Conservation (phyloP, 345 rosid genomes). For the Eucalyptus erythrocorys region DNA sequence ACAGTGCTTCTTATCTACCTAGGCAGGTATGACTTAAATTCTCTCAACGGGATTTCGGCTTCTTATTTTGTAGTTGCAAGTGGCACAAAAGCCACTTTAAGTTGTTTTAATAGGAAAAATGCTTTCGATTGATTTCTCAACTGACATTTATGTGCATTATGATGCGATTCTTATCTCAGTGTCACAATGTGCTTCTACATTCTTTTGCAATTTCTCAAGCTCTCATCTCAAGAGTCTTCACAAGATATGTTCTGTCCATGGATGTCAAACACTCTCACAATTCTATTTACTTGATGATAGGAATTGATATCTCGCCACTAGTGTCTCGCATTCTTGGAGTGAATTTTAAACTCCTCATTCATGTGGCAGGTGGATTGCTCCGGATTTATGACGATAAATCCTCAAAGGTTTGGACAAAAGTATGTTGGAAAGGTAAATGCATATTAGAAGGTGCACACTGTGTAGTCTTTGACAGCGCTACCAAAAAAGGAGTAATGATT, state of each 20-base stretch:
- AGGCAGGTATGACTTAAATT: too few species aligned
- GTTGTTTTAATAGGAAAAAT: too few species aligned
- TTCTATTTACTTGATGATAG: not conserved
- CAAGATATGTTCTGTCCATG: not conserved
- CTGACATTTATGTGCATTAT: too few species aligned
- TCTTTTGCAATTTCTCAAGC: too few species aligned
- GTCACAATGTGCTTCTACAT: too few species aligned
- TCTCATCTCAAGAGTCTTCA: too few species aligned
- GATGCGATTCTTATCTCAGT: too few species aligned
- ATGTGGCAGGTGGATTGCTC: constrained; percentile 82
- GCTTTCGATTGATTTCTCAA: too few species aligned
- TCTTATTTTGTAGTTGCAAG: too few species aligned
- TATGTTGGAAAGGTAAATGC: constrained; percentile 86
- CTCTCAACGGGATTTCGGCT: too few species aligned
- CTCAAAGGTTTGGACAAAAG: constrained; percentile 96
- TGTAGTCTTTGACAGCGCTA: not conserved
- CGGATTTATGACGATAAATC: constrained; percentile 95
- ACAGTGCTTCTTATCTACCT: too few species aligned
- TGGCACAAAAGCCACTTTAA: too few species aligned
- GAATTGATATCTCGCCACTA: not conserved
- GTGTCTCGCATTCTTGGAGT: not conserved
- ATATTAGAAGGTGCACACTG: not conserved
- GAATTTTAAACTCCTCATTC: constrained; percentile 2
- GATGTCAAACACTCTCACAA: not conserved
- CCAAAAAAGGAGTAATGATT: not conserved